A percentile compares a stretch with the other conserved stretches of the same genome.
Evolutionary conservation across 2,329 filamentous ascomycete genomes (phyloP).

Genomic region (Ophiostoma sp.): DNA sequence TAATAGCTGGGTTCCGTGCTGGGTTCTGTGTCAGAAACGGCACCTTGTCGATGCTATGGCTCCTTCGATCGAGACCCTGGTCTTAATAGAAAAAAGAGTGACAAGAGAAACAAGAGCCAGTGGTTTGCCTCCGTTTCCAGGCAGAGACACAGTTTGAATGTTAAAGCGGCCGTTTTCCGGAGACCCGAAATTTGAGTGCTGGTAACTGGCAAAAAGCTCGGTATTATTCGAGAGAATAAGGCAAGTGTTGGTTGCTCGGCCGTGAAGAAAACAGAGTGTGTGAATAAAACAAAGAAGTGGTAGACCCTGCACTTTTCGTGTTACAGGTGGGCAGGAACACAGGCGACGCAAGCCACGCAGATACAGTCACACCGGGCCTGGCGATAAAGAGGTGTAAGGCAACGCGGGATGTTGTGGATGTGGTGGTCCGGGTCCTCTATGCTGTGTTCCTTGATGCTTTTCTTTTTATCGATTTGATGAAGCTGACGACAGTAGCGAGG

Average conservation of each 20-base stretch:
- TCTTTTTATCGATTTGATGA: background rate
- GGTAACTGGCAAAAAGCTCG: constrained; percentile 4
- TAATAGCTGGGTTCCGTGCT: constrained; percentile 10
- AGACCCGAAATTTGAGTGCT: constrained; percentile 19
- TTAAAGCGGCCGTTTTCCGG: background rate
- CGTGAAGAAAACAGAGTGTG: background rate
- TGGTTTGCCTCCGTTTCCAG: background rate
- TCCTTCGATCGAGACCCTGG: background rate
- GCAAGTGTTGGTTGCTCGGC: background rate
- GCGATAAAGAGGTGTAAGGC: background rate
- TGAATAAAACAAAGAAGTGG: background rate
- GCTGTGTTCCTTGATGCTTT: background rate
- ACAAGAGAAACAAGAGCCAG: background rate
- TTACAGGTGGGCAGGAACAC: background rate
- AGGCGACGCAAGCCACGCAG: constrained; percentile 5
- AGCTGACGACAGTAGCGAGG: background rate
- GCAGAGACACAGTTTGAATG: background rate
- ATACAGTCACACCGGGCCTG: constrained; percentile 1
- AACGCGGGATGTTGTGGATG: background rate
- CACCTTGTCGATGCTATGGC: constrained; percentile 3
- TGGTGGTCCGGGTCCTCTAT: background rate
- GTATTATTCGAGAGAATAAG: constrained; percentile 12
- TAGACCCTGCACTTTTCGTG: background rate
- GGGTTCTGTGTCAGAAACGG: constrained; percentile 16
- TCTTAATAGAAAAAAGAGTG: background rate